Evolutionary conservation across 1,139 yeast genomes (phyloP).

Genomic region (Nakaseomyces kungkrabaensis): DNA sequence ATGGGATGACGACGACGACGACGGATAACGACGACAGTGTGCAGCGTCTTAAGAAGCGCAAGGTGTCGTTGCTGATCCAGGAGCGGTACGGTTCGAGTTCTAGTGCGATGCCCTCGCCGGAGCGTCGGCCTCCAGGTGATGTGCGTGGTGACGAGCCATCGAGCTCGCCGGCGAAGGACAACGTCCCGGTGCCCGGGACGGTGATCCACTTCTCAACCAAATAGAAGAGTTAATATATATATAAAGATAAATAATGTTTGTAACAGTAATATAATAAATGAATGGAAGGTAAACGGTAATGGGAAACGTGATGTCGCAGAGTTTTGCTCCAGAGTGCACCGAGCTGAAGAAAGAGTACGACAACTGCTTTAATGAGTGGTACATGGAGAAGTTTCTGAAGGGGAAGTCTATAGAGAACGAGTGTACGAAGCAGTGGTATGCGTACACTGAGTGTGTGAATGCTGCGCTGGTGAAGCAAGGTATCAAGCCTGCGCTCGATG

Average conservation of each 20-base stretch:
- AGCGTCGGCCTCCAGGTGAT: constrained; percentile 8
- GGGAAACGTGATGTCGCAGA: constrained; percentile 79
- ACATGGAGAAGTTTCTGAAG: constrained; percentile 57
- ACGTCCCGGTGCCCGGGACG: constrained; percentile 15
- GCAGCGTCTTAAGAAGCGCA: constrained; percentile 25
- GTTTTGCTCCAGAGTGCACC: constrained; percentile 96
- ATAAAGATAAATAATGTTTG: too few relatives aligned
- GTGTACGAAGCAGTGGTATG: constrained; percentile 83
- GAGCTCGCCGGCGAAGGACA: constrained; percentile 5
- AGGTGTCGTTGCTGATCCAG: constrained; percentile 26
- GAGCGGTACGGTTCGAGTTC: constrained; percentile 29
- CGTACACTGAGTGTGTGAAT: constrained; percentile 77
- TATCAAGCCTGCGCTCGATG: constrained; percentile 64
- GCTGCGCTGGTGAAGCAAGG: constrained; percentile 33
- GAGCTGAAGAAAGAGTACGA: constrained; percentile 77
- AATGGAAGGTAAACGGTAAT: constrained; percentile 26
- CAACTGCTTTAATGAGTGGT: constrained; percentile 90
- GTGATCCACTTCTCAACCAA: constrained; percentile 17
- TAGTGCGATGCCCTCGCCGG: constrained; percentile 22
- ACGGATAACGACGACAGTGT: constrained; percentile 18
- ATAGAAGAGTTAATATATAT: background rate
- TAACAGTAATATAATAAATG: too few relatives aligned
- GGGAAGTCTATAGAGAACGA: constrained; percentile 56
- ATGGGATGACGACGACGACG: constrained; percentile 15
- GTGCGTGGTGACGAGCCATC: constrained; percentile 11